Evolutionary conservation across 441 rosid genomes (phyloP).

Genomic region (Sinapis alba): DNA sequence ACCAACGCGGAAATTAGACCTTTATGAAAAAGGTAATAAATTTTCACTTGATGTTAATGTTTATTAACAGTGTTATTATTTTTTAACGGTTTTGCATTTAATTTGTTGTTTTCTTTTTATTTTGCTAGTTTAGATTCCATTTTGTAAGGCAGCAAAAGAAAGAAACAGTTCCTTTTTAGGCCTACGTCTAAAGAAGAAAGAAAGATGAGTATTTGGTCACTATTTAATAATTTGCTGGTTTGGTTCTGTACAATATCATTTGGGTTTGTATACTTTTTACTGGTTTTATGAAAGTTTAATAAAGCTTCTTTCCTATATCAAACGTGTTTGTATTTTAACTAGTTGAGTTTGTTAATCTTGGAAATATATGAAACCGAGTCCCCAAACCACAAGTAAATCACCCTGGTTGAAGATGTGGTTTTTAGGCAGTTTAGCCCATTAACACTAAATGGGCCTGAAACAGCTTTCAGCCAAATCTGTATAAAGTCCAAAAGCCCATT

Average conservation of each 20-base stretch:
- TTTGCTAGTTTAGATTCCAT: slow-evolving; percentile 23
- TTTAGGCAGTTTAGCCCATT: neutral
- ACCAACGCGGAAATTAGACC: neutral
- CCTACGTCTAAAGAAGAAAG: neutral
- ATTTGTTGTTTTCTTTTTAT: neutral
- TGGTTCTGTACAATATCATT: neutral
- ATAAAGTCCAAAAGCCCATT: too few species aligned
- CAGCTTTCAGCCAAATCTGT: too few species aligned
- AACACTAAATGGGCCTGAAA: neutral
- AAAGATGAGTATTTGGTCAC: neutral
- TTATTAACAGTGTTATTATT: too few species aligned
- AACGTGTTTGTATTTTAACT: too few species aligned
- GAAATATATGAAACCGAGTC: neutral
- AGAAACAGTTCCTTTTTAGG: slow-evolving; percentile 13
- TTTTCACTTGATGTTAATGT: too few species aligned
- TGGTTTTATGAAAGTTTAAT: neutral
- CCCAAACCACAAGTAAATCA: neutral
- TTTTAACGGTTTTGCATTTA: too few species aligned
- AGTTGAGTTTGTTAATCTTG: too few species aligned
- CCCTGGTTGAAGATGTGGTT: neutral
- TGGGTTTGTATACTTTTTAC: neutral
- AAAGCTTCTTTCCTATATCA: too few species aligned
- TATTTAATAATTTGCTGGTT: neutral
- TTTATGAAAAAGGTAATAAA: too few species aligned
- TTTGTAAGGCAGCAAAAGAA: neutral